These are phyloP conservation scores for Centella asiatica DNA, from an alignment of 129 eudicot genomes.

Conservation along the genomic window DNA sequence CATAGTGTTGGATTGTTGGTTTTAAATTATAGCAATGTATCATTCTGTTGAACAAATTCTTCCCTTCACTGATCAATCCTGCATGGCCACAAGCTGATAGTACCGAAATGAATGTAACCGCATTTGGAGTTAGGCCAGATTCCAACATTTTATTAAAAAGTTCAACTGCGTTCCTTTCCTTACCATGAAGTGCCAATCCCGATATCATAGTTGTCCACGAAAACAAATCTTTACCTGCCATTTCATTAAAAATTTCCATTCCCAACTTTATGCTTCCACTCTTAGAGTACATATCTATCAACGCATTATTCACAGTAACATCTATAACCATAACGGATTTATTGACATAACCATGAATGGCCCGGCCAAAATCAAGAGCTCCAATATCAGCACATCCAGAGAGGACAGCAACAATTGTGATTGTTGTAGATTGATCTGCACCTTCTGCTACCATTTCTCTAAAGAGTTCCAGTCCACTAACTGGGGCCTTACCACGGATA, in stretches of 20 bases:
- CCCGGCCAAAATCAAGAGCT: conserved; percentile 57
- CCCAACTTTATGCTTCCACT: conserved; percentile 44
- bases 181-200: conserved; percentile 50
- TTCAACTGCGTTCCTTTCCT: conserved; percentile 42
- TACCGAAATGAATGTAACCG: conserved; percentile 44
- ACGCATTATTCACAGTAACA: conserved; percentile 51
- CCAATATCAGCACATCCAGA: conserved; percentile 77
- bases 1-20: conserved; percentile 48
- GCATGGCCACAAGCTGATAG: conserved; percentile 61
- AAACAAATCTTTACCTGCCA: conserved; percentile 45
- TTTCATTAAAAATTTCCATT: conserved; percentile 23
- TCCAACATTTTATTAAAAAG: conserved; percentile 36
- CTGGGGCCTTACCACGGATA: conserved; percentile 32
- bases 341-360: conserved; percentile 37
- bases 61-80: conserved; percentile 44
- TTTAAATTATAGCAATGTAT: conserved; percentile 22
- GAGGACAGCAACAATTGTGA: conserved; percentile 51
- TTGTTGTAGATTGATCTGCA: conserved; percentile 23
- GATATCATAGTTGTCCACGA: conserved; percentile 61
- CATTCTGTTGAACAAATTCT: conserved; percentile 28
- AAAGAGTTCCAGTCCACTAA: conserved; percentile 39
- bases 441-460: conserved; percentile 30
- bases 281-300: conserved; percentile 58
- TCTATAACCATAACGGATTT: conserved; percentile 33
- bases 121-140: conserved; percentile 33